Conservation (phyloP, 345 rosid species). For the Excoecaria agallocha region DNA sequence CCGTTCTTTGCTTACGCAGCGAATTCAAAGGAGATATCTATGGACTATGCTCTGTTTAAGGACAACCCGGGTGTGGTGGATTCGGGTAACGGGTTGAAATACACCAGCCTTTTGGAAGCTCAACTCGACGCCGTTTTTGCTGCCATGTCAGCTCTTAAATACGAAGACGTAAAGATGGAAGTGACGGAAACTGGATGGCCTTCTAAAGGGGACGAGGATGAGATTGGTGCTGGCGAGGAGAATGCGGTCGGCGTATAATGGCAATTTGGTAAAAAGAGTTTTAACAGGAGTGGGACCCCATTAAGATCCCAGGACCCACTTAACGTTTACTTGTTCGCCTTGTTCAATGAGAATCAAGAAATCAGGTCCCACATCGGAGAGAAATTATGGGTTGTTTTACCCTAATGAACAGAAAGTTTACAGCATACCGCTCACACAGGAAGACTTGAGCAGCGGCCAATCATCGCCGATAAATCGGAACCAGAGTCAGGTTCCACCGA, state of each 20-base stretch:
- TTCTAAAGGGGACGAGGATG: constrained; percentile 17
- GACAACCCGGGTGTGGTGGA: constrained; percentile 66
- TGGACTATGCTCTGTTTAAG: constrained; percentile 70
- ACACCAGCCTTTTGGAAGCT: constrained; percentile 72
- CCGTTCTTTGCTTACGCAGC: constrained; percentile 83
- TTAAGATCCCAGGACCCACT: constrained; percentile 25
- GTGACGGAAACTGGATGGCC: constrained; percentile 38
- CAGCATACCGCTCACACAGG: constrained; percentile 16
- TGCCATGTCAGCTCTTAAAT: constrained; percentile 25
- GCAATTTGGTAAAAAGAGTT: constrained; percentile 30
- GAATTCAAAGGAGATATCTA: constrained; percentile 56
- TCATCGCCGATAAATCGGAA: constrained; percentile 31
- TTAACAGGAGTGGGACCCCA: constrained; percentile 33
- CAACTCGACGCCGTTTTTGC: constrained; percentile 74
- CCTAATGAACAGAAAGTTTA: constrained; percentile 28
- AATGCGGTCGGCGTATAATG: constrained; percentile 36
- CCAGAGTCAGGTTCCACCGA: constrained; percentile 32
- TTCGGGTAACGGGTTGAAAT: constrained; percentile 73
- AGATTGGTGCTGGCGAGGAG: constrained; percentile 21
- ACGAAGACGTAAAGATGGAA: constrained; percentile 21
- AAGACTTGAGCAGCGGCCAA: constrained; percentile 4
- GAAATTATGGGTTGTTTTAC: constrained; percentile 29
- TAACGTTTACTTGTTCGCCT: constrained; percentile 27
- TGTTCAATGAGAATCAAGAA: constrained; percentile 32
- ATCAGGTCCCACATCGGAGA: constrained; percentile 31